Conservation (phyloP, 2,329 filamentous ascomycete species). For the Arthrobotrys sinensis region DNA sequence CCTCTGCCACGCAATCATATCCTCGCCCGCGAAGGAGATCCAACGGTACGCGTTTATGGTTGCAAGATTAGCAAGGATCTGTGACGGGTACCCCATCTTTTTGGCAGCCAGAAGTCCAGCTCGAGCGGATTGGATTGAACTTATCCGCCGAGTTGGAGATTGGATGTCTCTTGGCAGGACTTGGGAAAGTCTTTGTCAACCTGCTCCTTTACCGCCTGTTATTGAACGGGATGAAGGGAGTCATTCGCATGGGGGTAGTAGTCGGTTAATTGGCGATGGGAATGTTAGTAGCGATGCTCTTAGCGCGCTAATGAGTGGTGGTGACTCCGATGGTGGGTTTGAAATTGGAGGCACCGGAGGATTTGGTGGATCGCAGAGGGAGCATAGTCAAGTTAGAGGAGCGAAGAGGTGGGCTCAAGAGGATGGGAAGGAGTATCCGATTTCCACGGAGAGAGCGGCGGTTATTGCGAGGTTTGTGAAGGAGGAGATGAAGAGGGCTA, state of each 20-base stretch:
- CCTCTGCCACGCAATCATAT: slow-evolving; percentile 82
- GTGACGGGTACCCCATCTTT: slow-evolving; percentile 86
- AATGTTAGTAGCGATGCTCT: slow-evolving; percentile 65
- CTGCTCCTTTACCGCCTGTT: slow-evolving; percentile 71
- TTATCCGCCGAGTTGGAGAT: slow-evolving; percentile 77
- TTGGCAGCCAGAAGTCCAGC: slow-evolving; percentile 79
- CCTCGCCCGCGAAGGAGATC: slow-evolving; percentile 83
- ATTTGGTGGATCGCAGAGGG: slow-evolving; percentile 60
- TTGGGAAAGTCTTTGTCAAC: slow-evolving; percentile 81
- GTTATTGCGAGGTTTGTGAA: slow-evolving; percentile 79
- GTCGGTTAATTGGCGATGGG: slow-evolving; percentile 66
- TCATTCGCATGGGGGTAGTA: background rate
- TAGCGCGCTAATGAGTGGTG: slow-evolving; percentile 70
- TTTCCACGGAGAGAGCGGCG: slow-evolving; percentile 79
- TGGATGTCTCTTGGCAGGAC: slow-evolving; percentile 77
- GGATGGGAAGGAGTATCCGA: slow-evolving; percentile 78
- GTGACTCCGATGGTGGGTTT: slow-evolving; percentile 73
- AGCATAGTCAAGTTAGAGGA: slow-evolving; percentile 58
- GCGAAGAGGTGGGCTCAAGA: slow-evolving; percentile 76
- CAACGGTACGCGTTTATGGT: slow-evolving; percentile 86
- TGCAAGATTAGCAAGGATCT: slow-evolving; percentile 79
- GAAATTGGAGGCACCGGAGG: slow-evolving; percentile 58
- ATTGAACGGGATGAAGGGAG: slow-evolving; percentile 46
- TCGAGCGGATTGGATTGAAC: slow-evolving; percentile 84
- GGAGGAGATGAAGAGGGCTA: slow-evolving; percentile 66